Evolutionary conservation across 1,284 basidiomycete species (phyloP).

Genomic region (Entoloma clypeatum): DNA sequence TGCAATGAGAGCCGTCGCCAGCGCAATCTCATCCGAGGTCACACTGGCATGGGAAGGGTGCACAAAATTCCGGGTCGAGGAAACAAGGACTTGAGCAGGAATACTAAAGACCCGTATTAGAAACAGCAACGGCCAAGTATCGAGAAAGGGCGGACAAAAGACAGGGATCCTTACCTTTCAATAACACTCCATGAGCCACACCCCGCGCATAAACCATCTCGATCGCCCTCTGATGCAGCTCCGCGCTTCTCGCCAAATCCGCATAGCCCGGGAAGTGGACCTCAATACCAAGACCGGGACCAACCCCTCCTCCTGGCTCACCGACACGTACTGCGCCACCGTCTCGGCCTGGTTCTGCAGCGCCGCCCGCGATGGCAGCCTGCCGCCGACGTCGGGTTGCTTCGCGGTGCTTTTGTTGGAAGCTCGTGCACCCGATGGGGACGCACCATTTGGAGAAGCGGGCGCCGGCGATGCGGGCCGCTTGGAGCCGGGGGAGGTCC

Average conservation of each 20-base stretch:
- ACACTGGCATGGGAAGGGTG: slow-evolving; percentile 35
- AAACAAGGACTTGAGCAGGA: slow-evolving; percentile 51
- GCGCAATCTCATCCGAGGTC: slow-evolving; percentile 41
- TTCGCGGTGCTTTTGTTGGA: slow-evolving; percentile 37
- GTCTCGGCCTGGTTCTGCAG: slow-evolving; percentile 36
- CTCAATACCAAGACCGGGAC: slow-evolving; percentile 52
- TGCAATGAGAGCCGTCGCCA: slow-evolving; percentile 45
- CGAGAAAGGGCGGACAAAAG: neutral
- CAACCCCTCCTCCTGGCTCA: slow-evolving; percentile 39
- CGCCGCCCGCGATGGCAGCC: slow-evolving; percentile 14
- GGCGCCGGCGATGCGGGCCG: slow-evolving; percentile 41
- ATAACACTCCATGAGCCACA: slow-evolving; percentile 42
- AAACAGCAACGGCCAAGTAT: neutral
- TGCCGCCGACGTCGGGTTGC: slow-evolving; percentile 3
- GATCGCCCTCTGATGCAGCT: slow-evolving; percentile 45
- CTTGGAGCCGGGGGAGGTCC: slow-evolving; percentile 40
- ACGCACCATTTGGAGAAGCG: slow-evolving; percentile 53
- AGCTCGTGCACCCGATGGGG: slow-evolving; percentile 44
- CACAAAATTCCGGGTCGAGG: slow-evolving; percentile 45
- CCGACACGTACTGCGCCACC: slow-evolving; percentile 37
- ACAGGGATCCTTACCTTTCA: slow-evolving; percentile 39
- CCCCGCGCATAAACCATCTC: slow-evolving; percentile 43
- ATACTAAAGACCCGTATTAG: slow-evolving; percentile 28
- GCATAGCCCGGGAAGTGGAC: slow-evolving; percentile 49
- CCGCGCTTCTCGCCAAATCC: slow-evolving; percentile 41